Base-by-base conservation (phyloP, 176 grass and related monocot species). In the Aegilops sharonensis region DNA sequence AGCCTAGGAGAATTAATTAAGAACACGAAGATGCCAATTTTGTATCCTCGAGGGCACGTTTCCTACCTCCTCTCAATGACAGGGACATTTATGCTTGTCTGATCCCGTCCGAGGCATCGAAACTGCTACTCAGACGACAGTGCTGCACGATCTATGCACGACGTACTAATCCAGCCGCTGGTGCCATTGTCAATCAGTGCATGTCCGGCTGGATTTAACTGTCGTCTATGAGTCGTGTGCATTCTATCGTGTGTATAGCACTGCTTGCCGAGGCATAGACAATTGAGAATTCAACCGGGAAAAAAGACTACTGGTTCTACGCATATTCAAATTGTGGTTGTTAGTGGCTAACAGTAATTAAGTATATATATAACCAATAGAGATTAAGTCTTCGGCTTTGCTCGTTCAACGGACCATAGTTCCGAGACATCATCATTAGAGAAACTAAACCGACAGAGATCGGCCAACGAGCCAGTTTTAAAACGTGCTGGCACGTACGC, bases 401-500 rank as follows among this genome's bases (percentile, higher is more conserved):
- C 17, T 47, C 23, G 56, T 59, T 59, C 56, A 59, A 59, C 56
- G 56, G 69, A 72, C 43, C 72, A 50, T 25, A 18, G 72, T 75
- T 13, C 4, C 0, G 43, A 5, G 43, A 47, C 11, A 29, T 61
- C 14, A 52, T 52, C 14, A 52, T 18, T 21, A 64, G 61, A 25
- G 11, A 11, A 63, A 20, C 9, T 8, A 8, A 42, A 43, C 35
- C 29, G 69, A 85, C 47, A 68, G 47, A 30, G 32, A 50, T 7
- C 20, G 56, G 42, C 84, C 42, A 86, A 5, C 70, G 23, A 6
- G 39, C 70, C 9, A 0, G 21, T 71, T n/a, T 54, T 21, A 43
- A 52, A 57, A 73, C 75, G 65, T 83, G 89, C 31, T 60, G 57
- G 52, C 72, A 32, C 63, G 52, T 20, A 68, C 64, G 70, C 66